A percentile compares a stretch with the other conserved stretches of the same genome.
These are phyloP conservation scores for Geranium incanum DNA, from an alignment of 441 rosid species.

Conservation along the genomic window DNA sequence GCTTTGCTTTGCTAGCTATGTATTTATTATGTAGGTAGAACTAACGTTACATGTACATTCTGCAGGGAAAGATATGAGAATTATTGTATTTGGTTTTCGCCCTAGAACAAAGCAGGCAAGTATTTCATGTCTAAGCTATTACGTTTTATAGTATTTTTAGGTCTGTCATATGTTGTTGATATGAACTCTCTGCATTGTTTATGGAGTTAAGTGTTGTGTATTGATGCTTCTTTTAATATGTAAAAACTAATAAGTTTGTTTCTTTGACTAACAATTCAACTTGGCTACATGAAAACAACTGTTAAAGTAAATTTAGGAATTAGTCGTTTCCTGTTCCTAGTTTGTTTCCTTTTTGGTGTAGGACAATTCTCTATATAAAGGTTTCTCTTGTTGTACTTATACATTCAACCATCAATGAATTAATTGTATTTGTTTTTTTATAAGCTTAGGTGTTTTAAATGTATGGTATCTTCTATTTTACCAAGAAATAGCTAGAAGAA, in stretches of 20 bases:
- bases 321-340: too few relatives aligned
- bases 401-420: too few relatives aligned
- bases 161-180: neutral
- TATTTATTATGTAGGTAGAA: neutral
- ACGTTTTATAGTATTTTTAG: neutral
- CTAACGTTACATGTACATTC: slow-evolving; percentile 21
- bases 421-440: too few relatives aligned
- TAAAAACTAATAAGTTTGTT: neutral
- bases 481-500: neutral
- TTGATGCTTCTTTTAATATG: neutral
- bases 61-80: slow-evolving; percentile 97
- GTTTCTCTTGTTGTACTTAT: too few relatives aligned
- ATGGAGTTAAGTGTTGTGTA: neutral
- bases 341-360: too few relatives aligned
- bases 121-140: neutral
- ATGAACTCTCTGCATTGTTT: neutral
- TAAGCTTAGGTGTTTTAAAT: too few relatives aligned
- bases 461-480: too few relatives aligned
- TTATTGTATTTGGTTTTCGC: slow-evolving; percentile 85
- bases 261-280: neutral
- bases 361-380: too few relatives aligned
- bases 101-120: slow-evolving; percentile 83
- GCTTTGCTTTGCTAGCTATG: neutral
- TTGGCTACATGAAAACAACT: neutral
- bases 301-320: too few relatives aligned